Percentiles rank a stretch among this genome's conserved stretches.
Evolutionary conservation across 148 eudicot species (phyloP).

Genomic region (Simmondsia chinensis): DNA sequence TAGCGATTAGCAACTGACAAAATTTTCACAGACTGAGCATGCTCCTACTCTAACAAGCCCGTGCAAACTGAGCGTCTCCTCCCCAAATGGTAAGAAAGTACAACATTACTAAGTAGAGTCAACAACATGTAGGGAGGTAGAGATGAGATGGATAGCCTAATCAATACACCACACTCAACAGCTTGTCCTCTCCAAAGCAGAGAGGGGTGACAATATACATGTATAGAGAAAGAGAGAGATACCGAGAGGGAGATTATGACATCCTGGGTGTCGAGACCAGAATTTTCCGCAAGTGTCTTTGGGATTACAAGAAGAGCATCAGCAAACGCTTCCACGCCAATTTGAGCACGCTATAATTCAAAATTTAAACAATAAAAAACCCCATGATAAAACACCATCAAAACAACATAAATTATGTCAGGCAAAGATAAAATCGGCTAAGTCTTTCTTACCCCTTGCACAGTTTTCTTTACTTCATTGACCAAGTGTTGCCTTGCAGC

Average conservation of each 20-base stretch:
- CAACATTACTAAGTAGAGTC: too few species aligned
- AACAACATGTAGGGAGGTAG: too few species aligned
- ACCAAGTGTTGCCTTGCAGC: constrained; percentile 87
- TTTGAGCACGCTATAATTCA: constrained; percentile 70
- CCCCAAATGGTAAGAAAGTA: too few species aligned
- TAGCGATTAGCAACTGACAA: too few species aligned
- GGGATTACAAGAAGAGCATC: constrained; percentile 90
- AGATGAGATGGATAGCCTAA: too few species aligned
- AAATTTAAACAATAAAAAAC: constrained; percentile 4
- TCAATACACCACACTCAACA: too few species aligned
- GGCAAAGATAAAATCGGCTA: background rate
- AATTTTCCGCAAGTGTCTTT: constrained; percentile 91
- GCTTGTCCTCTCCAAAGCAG: background rate
- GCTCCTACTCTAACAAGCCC: too few species aligned
- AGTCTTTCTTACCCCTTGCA: constrained; percentile 67
- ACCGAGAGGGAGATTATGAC: constrained; percentile 78
- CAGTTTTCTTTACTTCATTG: constrained; percentile 89
- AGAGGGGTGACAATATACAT: background rate
- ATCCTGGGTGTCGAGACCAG: constrained; percentile 93
- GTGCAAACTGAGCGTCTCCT: too few species aligned
- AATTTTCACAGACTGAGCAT: too few species aligned
- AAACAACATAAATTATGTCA: too few species aligned
- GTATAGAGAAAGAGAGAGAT: background rate
- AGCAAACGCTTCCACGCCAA: constrained; percentile 93
- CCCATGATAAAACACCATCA: too few species aligned